Evolutionary conservation across 352 stramenopile genomes (phyloP), one percentile per base, ranked within the genome.

Genomic region (Aphanomyces invadans): DNA sequence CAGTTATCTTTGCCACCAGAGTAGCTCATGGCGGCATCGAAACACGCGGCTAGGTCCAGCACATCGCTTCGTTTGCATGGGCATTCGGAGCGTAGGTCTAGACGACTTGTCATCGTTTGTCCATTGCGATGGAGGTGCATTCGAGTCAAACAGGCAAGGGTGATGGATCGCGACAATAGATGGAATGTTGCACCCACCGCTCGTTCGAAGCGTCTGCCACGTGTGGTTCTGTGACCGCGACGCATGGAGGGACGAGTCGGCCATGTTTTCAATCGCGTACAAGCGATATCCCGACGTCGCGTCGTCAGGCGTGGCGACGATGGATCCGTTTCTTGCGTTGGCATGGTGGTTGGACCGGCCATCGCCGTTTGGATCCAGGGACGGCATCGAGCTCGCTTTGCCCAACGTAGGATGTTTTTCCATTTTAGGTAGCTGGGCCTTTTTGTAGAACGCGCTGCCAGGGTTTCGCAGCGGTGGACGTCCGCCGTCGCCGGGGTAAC

Each of bases 241-340:
- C 2, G 80, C 82, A 59, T 90, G 82, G 36, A 83, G 86, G 53
- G 80, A 90, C 31, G 74, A 86, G 44, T 84, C 79, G 1, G 79
- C 72, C 68, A 90, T 76, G 38, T 80, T 86, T 64, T 91, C 82
- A 25, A 91, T 73, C 25, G 84, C 87, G 72, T 92, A 92, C 49
- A 91, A 87, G 62, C 88, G 84, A 29, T 78, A 86, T 19, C 87
- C 73, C 1, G 73, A 33, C 26, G 74, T 74, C 1, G 78, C 65
- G 9, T 80, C 71, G 0, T 79, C 71, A 2, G 79, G 73, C 23
- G 68, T 39, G 32, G 4, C 21, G 21, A 66, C 39, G 45, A 70
- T 74, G 26, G 44, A n/a, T n/a, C n/a, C n/a, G n/a, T n/a, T n/a
- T n/a, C n/a, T n/a, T n/a, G n/a, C n/a, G n/a, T n/a, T n/a, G n/a